Base-by-base conservation (phyloP, 75 land plant genomes). In the Selaginella moellendorffii region DNA sequence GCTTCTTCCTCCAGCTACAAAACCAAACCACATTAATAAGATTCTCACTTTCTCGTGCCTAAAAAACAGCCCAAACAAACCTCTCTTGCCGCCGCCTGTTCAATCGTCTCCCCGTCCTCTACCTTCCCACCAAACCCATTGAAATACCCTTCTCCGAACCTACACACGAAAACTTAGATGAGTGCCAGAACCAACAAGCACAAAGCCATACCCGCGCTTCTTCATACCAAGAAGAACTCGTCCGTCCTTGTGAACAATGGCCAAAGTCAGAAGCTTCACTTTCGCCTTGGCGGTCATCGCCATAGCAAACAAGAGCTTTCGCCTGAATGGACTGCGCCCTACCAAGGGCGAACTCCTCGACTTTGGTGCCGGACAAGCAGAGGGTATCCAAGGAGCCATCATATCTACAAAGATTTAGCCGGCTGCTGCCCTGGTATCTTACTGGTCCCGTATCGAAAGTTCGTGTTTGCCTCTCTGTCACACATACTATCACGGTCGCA, bases 121-220 rank as follows among this genome's bases (percentile, higher is more conserved):
- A 78, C 80, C 53, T 78, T 78, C 54, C 80, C 80, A 2, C 80
- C 80, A 52, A 78, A 78, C 20, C 80, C 80, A 66, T 74, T 78
- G 29, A 64, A 78, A 30, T 74, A 78, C 5, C 80, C 80, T 23
- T 69, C 69, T 14, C 80, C 80, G 62, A 78, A 78, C 2, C 76
- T 74, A 59, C 67, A 65, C 1, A 58, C 1, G 23, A 68, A 36
- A 36, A 36, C 5, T n/a, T 5, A 36, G 5, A 36, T 36, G 46
- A 36, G 46, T 5, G 46, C 5, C 10, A 36, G 46, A 14, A 14
- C 10, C 10, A n/a, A n/a, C n/a, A n/a, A n/a, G n/a, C n/a, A n/a
- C n/a, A n/a, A n/a, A n/a, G n/a, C n/a, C n/a, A n/a, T 70, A 70
- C 72, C 76, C 76, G 1, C 76, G 76, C 60, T 74, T 74, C 53